Percentiles rank a stretch among this genome's conserved stretches.
Conservation (phyloP, 148 eudicot species). For the Polygonum maritimum region DNA sequence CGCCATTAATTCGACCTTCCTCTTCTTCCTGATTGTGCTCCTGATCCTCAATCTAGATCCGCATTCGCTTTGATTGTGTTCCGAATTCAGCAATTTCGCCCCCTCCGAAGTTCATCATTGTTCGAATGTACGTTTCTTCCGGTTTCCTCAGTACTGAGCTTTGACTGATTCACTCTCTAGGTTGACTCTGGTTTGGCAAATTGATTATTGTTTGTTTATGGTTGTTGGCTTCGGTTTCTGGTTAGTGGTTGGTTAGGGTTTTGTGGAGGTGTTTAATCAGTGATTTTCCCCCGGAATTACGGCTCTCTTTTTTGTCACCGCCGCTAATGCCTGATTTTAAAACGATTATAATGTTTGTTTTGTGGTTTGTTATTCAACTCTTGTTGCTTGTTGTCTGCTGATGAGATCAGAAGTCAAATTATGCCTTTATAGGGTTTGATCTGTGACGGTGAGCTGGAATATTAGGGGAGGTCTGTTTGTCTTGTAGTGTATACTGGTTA, state of each 20-base stretch:
- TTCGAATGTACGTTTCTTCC: background rate
- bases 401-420: background rate
- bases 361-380: background rate
- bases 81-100: background rate
- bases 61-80: background rate
- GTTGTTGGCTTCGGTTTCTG: background rate
- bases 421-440: background rate
- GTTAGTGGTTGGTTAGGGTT: conserved; percentile 2
- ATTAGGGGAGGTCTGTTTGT: background rate
- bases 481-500: background rate
- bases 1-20: background rate
- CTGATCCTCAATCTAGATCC: conserved; percentile 5
- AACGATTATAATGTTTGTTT: background rate
- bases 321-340: background rate
- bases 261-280: background rate
- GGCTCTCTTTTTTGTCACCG: conserved; percentile 4
- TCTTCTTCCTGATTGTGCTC: background rate
- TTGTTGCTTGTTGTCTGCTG: background rate
- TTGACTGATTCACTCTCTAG: background rate
- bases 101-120: background rate
- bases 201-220: background rate
- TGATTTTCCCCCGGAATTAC: background rate
- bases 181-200: background rate
- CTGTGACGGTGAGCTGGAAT: background rate
- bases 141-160: background rate